Percentiles rank a stretch among this genome's conserved stretches.
Evolutionary conservation across 176 grass and related monocot genomes (phyloP).

Genomic region (Alopecurus myosuroides): DNA sequence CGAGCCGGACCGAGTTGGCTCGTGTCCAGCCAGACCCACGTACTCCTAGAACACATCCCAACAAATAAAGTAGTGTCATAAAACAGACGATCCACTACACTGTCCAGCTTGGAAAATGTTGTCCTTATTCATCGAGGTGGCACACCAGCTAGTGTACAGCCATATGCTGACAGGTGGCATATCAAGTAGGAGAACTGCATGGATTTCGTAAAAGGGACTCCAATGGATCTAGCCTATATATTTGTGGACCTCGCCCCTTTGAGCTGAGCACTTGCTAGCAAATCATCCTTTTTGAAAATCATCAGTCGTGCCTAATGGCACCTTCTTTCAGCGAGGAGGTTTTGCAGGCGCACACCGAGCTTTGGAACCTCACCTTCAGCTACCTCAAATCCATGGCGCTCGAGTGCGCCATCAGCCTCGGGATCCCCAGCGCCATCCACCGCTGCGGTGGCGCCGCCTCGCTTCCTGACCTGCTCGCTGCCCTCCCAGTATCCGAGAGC

Average conservation of each 20-base stretch:
- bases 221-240: not conserved
- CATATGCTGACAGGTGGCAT: not conserved
- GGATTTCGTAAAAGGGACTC: not conserved
- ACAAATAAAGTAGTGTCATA: not conserved
- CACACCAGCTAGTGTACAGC: not conserved
- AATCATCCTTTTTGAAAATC: not conserved
- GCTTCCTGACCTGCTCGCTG: not conserved
- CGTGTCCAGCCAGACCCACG: too few species aligned
- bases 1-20: too few species aligned
- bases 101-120: not conserved
- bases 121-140: not conserved
- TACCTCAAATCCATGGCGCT: not conserved
- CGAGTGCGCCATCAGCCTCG: not conserved
- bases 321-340: not conserved
- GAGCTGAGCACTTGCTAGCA: not conserved
- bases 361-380: not conserved
- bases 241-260: not conserved
- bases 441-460: not conserved
- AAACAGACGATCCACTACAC: not conserved
- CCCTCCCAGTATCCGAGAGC: not conserved
- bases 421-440: not conserved
- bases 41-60: too few species aligned
- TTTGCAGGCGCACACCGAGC: constrained; percentile 8
- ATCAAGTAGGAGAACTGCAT: not conserved
- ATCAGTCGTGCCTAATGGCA: not conserved